phyloP scores from a whole-genome alignment of 169 alveolate genomes.

The Cytauxzoon felis region DNA sequence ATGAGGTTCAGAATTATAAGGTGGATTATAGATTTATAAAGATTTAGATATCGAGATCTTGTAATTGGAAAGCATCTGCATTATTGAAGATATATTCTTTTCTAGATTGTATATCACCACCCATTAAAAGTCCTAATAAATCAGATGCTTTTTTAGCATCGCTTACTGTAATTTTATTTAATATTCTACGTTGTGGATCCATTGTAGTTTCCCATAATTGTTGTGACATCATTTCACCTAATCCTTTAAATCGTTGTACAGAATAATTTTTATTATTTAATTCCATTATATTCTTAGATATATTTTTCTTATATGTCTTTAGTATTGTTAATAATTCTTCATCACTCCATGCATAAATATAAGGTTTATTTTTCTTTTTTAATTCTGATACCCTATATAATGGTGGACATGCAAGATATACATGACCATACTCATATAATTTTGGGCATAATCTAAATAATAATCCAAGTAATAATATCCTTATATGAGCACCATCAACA shows the following conservation, averaged over 20 bases:
- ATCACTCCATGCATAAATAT: constrained; percentile 60
- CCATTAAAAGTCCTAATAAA: constrained; percentile 68
- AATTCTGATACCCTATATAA: constrained; percentile 68
- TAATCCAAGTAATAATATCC: constrained; percentile 69
- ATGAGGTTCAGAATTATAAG: background rate
- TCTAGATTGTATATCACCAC: constrained; percentile 72
- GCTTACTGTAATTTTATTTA: constrained; percentile 68
- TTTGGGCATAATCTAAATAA: constrained; percentile 69
- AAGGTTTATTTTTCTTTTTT: constrained; percentile 39
- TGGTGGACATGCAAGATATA: constrained; percentile 80
- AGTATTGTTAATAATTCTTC: constrained; percentile 26
- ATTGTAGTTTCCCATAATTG: constrained; percentile 81
- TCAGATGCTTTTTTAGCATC: constrained; percentile 69
- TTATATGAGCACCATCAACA: constrained; percentile 80
- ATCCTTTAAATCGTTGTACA: constrained; percentile 79
- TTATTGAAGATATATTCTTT: constrained; percentile 67
- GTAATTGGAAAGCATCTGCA: constrained; percentile 57
- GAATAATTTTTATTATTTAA: constrained; percentile 19
- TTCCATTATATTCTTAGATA: background rate
- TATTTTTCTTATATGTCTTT: background rate
- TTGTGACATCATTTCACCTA: constrained; percentile 83
- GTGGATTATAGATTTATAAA: background rate
- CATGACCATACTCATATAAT: constrained; percentile 66
- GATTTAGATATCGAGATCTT: constrained; percentile 40
- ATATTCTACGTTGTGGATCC: constrained; percentile 72